Conservation (phyloP, 768 basidiomycete species). For the Russula vinacea region DNA sequence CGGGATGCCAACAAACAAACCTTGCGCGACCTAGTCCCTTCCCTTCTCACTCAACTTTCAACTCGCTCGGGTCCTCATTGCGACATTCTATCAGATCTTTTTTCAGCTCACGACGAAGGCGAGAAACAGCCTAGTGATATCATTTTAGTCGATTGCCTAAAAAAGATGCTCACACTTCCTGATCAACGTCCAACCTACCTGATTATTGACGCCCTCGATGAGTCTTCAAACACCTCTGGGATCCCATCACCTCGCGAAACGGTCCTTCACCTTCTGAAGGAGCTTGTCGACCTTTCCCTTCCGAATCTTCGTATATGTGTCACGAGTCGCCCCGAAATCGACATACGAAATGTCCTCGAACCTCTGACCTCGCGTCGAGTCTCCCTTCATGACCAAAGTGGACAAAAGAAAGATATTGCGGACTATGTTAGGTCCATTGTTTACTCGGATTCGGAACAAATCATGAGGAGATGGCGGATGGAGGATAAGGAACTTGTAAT, state of each 20-base stretch:
- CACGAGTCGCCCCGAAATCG: conserved; percentile 9
- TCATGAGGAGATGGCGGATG: conserved; percentile 1
- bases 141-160: background rate
- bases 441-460: conserved; percentile 6
- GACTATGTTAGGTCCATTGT: background rate
- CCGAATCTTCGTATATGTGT: conserved; percentile 10
- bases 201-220: conserved; percentile 10
- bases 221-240: background rate
- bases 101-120: background rate
- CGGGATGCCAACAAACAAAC: background rate
- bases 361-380: background rate
- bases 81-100: background rate
- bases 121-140: background rate
- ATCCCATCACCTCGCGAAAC: background rate
- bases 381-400: conserved; percentile 8
- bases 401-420: conserved; percentile 4
- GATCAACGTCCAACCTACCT: conserved; percentile 2
- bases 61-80: background rate
- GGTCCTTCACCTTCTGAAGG: conserved; percentile 2
- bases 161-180: conserved; percentile 3
- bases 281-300: background rate
- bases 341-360: conserved; percentile 1
- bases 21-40: background rate
- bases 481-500: conserved; percentile 6
- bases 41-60: conserved; percentile 12